These are phyloP conservation scores for Phalaenopsis equestris DNA, from an alignment of 106 monocot species.

Conservation along the genomic window DNA sequence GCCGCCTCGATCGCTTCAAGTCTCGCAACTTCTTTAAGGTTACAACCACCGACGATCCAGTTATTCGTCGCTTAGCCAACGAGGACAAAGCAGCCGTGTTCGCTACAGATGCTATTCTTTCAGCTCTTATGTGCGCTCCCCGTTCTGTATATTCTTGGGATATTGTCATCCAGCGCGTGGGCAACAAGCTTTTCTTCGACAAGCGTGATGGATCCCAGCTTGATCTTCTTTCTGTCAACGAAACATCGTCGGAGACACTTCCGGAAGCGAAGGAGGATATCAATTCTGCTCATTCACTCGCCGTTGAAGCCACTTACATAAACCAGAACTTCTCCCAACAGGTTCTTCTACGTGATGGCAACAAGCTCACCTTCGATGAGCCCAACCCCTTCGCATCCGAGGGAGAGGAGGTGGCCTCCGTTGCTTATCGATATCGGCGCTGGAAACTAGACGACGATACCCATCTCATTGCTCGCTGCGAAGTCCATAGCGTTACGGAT, in stretches of 20 bases:
- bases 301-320: conserved; percentile 82
- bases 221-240: conserved; percentile 75
- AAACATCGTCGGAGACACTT: conserved; percentile 73
- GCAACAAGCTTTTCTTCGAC: conserved; percentile 96
- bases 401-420: conserved; percentile 74
- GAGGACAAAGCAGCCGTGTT: conserved; percentile 88
- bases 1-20: conserved; percentile 83
- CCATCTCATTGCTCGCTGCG: conserved; percentile 73
- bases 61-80: conserved; percentile 85
- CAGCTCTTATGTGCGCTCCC: conserved; percentile 91
- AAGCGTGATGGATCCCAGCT: conserved; percentile 98
- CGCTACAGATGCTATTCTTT: conserved; percentile 85
- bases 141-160: conserved; percentile 87
- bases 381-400: conserved; percentile 76
- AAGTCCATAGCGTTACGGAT: conserved; percentile 70
- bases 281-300: conserved; percentile 79
- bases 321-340: conserved; percentile 98
- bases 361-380: conserved; percentile 83
- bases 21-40: conserved; percentile 85
- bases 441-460: conserved; percentile 94
- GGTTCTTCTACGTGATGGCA: conserved; percentile 72
- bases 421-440: conserved; percentile 79
- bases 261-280: conserved; percentile 95
- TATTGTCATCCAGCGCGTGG: conserved; percentile 85
- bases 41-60: conserved; percentile 93